These are phyloP conservation scores for Cytospora chrysosperma DNA, from an alignment of 2,329 filamentous ascomycete genomes.

Conservation along the genomic window DNA sequence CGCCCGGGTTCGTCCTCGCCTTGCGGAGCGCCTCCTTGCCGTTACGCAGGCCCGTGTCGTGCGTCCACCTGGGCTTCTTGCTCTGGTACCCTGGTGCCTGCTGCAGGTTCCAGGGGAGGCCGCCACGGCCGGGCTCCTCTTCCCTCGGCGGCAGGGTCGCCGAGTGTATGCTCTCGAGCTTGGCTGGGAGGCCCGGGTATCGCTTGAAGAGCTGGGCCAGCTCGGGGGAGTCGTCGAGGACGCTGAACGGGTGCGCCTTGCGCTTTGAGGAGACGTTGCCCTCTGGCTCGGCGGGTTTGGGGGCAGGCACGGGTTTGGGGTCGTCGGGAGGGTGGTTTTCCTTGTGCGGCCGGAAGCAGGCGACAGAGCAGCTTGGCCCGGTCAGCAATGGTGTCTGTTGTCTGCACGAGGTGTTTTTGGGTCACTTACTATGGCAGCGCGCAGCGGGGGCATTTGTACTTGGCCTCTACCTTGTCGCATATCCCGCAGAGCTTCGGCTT, in stretches of 20 bases:
- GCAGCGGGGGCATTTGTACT: conserved; percentile 65
- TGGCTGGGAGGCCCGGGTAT: conserved; percentile 50
- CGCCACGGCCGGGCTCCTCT: conserved; percentile 15
- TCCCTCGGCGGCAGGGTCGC: conserved; percentile 47
- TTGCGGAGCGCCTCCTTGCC: conserved; percentile 54
- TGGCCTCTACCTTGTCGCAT: conserved; percentile 50
- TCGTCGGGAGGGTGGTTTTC: conserved; percentile 32
- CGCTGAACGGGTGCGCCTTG: conserved; percentile 46
- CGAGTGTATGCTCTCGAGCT: conserved; percentile 49
- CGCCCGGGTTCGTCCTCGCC: conserved; percentile 49
- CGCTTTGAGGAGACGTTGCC: conserved; percentile 18
- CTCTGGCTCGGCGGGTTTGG: conserved; percentile 22
- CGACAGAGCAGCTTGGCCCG: conserved; percentile 53
- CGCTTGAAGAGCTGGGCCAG: conserved; percentile 51
- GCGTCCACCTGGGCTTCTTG: conserved; percentile 51
- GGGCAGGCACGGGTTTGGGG: conserved; percentile 21
- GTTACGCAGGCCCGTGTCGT: conserved; percentile 55
- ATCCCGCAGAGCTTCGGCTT: conserved; percentile 49
- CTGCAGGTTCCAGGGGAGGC: conserved; percentile 25
- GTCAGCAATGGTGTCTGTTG: conserved; percentile 18
- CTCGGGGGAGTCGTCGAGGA: conserved; percentile 50
- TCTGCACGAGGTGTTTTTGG: not conserved
- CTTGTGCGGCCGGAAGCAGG: conserved; percentile 44
- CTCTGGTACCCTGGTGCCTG: conserved; percentile 31
- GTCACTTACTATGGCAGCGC: conserved; percentile 55